Base-by-base conservation (phyloP, 768 basidiomycete species). In the Ramaria rubella region DNA sequence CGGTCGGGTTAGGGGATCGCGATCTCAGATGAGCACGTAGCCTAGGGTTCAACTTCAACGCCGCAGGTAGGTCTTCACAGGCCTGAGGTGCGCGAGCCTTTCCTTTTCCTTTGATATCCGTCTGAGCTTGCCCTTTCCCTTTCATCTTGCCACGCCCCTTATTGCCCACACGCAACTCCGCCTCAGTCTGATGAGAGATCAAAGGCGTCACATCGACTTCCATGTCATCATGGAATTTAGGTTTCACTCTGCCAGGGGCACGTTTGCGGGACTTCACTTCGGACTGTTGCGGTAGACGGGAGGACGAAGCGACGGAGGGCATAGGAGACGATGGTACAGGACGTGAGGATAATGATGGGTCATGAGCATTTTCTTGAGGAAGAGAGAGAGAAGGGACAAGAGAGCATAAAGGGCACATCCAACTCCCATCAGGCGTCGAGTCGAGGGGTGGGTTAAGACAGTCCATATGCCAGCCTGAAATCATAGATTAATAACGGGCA, bases 391-490 rank as follows among this genome's bases (percentile, higher is more conserved):
- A 31, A 29, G 55, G 51, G 52, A 49, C 42, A 49, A 58, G 34
- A 19, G 76, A 77, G 65, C 89, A 91, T 27, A 68, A 58, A 24
- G 86, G 86, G 68, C 89, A 91, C 63, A 81, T 77, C 87, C 87
- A 93, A 67, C 77, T 76, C 62, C 90, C 91, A 34, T 82, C 78
- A 1, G 94, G 94, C 31, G 83, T 75, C 57, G 81, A 75, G 54
- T 77, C 71, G 15, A 96, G 72, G 0, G 88, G 85, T 31, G 93
- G 91, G 34, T 72, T 62, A 55, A 93, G 76, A 68, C 89, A 94
- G 61, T 84, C 80, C 77, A 84, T 82, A 69, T 94, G 90, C 87
- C 88, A 92, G 33, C 90, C 90, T 86, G 60, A 40, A 50, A 21
- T 5, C 51, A 42, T 6, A 48, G 49, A 44, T 59, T 59, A 34